phyloP scores from a whole-genome alignment of 345 rosid species.

The Eucalyptus curtisii region DNA sequence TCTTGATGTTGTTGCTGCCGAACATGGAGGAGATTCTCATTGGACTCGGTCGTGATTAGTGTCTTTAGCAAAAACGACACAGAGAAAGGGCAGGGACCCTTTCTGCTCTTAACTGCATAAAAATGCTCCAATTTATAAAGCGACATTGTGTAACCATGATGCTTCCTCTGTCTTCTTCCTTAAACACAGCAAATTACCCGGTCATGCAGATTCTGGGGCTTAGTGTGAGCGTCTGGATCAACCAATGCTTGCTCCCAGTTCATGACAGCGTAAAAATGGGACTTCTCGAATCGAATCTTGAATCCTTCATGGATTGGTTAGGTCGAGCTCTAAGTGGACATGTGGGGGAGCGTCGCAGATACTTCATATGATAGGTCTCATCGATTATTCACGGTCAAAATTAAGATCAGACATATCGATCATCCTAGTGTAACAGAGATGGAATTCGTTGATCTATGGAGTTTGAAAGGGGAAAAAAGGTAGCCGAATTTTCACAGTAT shows the following conservation, averaged over 20 bases:
- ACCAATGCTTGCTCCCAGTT: neutral
- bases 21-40: neutral
- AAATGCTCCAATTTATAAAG: neutral
- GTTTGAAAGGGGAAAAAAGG: neutral
- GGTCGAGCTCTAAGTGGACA: neutral
- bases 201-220: neutral
- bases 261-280: neutral
- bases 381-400: neutral
- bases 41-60: neutral
- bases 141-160: neutral
- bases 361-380: neutral
- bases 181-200: neutral
- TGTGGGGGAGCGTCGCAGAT: neutral
- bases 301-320: neutral
- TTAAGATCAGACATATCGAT: neutral
- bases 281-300: neutral
- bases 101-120: neutral
- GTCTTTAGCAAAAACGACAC: neutral
- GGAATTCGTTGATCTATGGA: neutral
- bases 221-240: neutral
- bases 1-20: neutral
- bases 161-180: neutral
- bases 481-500: neutral
- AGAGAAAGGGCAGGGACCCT: neutral
- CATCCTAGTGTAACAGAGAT: neutral